Evolutionary conservation across 305 asterid species (phyloP), one percentile per base, ranked within the genome.

Genomic region (Nicotiana rustica): DNA sequence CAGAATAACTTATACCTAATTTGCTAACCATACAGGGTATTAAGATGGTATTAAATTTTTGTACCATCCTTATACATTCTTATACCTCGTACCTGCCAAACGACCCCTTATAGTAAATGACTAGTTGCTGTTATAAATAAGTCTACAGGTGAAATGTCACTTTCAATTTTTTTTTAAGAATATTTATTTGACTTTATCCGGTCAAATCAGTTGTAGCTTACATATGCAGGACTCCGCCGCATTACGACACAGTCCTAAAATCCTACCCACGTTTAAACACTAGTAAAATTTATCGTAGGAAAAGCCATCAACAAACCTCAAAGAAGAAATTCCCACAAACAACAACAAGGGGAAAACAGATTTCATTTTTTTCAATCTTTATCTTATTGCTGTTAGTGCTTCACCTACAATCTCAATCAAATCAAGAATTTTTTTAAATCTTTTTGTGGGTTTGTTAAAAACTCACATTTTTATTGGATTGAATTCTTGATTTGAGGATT

Each of bases 361-460:
- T 68, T 68, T 68, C 77, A 38, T 38, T 68, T 68, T 68, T n/a
- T n/a, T 36, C n/a, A 10, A 36, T 68, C 33, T 68, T 68, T 12
- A 17, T 38, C 25, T 57, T 41, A 6, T 6, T 57, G 10, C 21
- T 57, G 10, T 17, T n/a, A 15, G 7, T 59, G 7, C 64, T 61
- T 61, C 33, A 19, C 31, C 33, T 6, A 61, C 33, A 19, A 6
- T 61, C 67, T 19, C 67, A 61, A 4, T 19, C 13, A 61, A 18
- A 61, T 61, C 5, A 19, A 18, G 66, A n/a, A 6, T 60, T 8
- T n/a, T n/a, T 2, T 60, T 3, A 12, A 6, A 6, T 61, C 1
- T 19, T 18, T 17, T 6, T 61, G 14, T 61, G 19, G 60, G 21
- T 3, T 61, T 61, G 10, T 61, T 5, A 5, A 12, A 52, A 52